A percentile compares a stretch with the other conserved stretches of the same genome.
Evolutionary conservation across 2,329 filamentous ascomycete genomes (phyloP).

Genomic region (Coniochaeta sp.): DNA sequence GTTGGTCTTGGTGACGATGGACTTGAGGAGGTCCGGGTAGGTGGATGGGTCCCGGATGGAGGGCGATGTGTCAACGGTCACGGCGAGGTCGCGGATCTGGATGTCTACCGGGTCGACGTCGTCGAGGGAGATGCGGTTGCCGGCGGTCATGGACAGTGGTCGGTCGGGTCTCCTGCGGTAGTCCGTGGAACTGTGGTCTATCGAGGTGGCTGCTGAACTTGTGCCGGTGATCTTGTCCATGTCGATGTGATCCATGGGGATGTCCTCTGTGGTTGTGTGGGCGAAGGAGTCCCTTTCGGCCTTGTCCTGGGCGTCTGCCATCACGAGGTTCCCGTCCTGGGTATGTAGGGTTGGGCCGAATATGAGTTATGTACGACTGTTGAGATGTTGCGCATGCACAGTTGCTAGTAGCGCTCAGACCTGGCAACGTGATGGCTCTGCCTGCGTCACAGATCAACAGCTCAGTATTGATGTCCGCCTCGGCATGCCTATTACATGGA

Average conservation of each 20-base stretch:
- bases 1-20: conserved; percentile 22
- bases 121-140: conserved; percentile 26
- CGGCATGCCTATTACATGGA: no score
- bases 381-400: no score
- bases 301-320: neutral
- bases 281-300: neutral
- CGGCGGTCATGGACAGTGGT: conserved; percentile 22
- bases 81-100: conserved; percentile 44
- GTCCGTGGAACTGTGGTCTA: conserved; percentile 13
- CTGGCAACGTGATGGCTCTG: no score
- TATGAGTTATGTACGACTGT: no score
- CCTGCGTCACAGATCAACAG: no score
- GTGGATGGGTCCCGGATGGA: conserved; percentile 42
- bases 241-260: conserved; percentile 9
- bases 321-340: no score
- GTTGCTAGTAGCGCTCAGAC: no score
- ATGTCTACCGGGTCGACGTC: conserved; percentile 51
- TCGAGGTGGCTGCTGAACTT: conserved; percentile 24
- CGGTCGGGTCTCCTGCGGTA: conserved; percentile 5
- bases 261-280: neutral
- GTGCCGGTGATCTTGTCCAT: conserved; percentile 24
- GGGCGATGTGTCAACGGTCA: conserved; percentile 53
- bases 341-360: no score
- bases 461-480: no score
- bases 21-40: conserved; percentile 32